These are phyloP conservation scores for Eimeria maxima DNA, from an alignment of 169 alveolate species.

Conservation along the genomic window DNA sequence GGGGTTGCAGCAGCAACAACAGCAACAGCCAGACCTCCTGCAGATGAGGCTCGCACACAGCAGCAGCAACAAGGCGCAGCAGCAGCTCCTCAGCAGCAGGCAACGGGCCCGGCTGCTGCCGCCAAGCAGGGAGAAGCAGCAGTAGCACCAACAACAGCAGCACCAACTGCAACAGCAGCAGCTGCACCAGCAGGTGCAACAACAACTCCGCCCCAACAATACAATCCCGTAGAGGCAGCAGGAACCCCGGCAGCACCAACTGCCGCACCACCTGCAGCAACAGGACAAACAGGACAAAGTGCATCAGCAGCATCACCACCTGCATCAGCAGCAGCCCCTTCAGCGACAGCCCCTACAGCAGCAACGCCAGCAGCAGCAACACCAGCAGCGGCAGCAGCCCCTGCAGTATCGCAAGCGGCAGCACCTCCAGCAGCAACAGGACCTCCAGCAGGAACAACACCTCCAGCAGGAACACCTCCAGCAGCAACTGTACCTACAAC, in stretches of 20 bases:
- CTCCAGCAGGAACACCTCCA: too few relatives aligned
- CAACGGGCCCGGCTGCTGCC: background rate
- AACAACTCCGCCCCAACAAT: too few relatives aligned
- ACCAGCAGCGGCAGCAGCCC: constrained; percentile 12
- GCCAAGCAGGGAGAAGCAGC: background rate
- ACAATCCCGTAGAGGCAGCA: background rate
- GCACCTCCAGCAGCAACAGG: constrained; percentile 42
- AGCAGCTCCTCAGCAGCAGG: background rate
- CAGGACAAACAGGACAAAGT: too few relatives aligned
- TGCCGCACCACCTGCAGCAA: background rate
- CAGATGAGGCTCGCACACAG: background rate
- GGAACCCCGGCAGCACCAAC: background rate
- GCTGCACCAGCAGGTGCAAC: background rate
- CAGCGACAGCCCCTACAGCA: background rate
- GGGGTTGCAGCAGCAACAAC: constrained; percentile 22
- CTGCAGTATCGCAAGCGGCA: constrained; percentile 27
- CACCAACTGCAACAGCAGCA: constrained; percentile 27
- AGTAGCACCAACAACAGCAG: background rate
- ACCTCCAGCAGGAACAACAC: constrained; percentile 9
- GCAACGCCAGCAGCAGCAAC: background rate
- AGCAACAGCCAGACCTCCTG: background rate
- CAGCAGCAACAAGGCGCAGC: background rate
- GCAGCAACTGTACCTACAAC: too few relatives aligned
- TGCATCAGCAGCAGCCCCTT: background rate
- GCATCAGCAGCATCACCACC: background rate